These are phyloP conservation scores for Beta corolliflora DNA, from an alignment of 179 eudicot species.

Conservation along the genomic window DNA sequence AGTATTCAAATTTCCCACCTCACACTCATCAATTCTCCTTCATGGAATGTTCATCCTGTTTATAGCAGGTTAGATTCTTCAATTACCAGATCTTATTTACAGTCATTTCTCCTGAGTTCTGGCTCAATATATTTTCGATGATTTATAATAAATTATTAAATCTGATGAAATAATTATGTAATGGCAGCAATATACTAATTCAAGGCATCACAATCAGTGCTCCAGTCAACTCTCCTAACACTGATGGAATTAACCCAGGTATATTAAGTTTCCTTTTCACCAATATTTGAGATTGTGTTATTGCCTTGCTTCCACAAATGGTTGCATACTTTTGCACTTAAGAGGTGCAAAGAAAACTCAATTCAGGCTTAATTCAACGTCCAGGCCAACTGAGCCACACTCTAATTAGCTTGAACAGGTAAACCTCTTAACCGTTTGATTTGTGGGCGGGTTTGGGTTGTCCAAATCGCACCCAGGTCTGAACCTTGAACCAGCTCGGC, in stretches of 20 bases:
- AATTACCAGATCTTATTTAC: too few relatives aligned
- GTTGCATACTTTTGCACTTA: not conserved
- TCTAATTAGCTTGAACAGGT: too few relatives aligned
- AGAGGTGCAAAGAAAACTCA: not conserved
- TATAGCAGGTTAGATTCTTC: constrained; percentile 56
- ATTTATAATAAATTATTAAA: not conserved
- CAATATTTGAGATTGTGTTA: not conserved
- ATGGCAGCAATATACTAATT: constrained; percentile 59
- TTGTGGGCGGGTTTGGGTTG: too few relatives aligned
- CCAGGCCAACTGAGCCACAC: too few relatives aligned
- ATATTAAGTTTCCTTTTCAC: constrained; percentile 1
- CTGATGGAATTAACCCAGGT: constrained; percentile 96
- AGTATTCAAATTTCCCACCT: constrained; percentile 66
- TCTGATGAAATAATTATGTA: not conserved
- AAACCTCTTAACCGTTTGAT: too few relatives aligned
- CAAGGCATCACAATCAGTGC: constrained; percentile 76
- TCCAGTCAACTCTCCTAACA: constrained; percentile 72
- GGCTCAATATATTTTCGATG: too few relatives aligned
- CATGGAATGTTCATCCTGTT: constrained; percentile 87
- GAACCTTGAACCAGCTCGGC: too few relatives aligned
- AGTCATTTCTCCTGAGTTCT: not conserved
- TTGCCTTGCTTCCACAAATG: not conserved
- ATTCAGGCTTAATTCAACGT: too few relatives aligned
- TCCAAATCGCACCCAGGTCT: too few relatives aligned
- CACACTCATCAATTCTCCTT: constrained; percentile 73